Base-by-base conservation (phyloP, 129 eudicot species). In the Saposhnikovia divaricata region DNA sequence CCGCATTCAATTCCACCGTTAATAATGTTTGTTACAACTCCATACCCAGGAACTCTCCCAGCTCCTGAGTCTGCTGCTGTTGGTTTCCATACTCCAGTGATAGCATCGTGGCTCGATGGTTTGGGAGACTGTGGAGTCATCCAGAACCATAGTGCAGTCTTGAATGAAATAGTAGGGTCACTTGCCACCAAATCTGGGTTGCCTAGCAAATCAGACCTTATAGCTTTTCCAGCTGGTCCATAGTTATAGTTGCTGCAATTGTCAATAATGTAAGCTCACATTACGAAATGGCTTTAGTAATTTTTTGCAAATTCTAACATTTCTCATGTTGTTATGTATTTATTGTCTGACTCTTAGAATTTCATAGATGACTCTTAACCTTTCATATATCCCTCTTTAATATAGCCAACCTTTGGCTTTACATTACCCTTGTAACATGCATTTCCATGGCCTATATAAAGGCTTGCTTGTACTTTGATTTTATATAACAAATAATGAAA, bases 141-240 rank as follows among this genome's bases (percentile, higher is more conserved):
- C 83, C 82, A 80, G 44, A 72, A 73, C 83, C 83, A 80, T 8
- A 80, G 50, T 4, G 79, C 83, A 38, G 78, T 80, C 50, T 80
- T 74, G 55, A 80, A 80, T 25, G 82, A 71, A 15, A 80, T 28
- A 1, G 47, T 34, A 1, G 82, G 40, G 25, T 71, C 34, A 10
- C 4, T 15, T 12, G 78, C 71, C 9, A 80, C 82, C 57, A 72
- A 16, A 2, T 80, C 78, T 4, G 82, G 82, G 23, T 55, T 72
- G 19, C 34, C 40, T 4, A 80, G 57, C 5, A 71, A 31, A 80
- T 80, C 82, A 38, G 39, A 47, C 9, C 40, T 40, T 37, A 80
- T 18, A 0, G 71, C 78, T 21, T 50, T 28, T 53, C 82, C 82
- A 0, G 82, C 82, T 23, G 63, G 82, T 18, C 82, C 82, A 47